Conservation (phyloP, 768 basidiomycete species). For the Fomitopsis serialis region DNA sequence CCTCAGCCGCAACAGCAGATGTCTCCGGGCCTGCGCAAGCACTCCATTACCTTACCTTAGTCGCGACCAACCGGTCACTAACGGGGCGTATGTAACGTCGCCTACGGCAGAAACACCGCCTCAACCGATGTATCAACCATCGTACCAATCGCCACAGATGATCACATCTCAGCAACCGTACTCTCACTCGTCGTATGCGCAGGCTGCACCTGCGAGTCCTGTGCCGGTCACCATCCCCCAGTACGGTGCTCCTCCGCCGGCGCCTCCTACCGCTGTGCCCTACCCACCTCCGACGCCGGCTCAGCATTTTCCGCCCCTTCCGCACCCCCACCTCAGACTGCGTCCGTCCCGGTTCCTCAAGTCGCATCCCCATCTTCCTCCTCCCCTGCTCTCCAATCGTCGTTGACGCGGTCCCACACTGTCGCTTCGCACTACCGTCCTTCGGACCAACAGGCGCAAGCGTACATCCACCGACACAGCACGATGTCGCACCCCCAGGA, state of each 20-base stretch:
- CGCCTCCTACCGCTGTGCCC: conserved; percentile 3
- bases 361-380: conserved; percentile 21
- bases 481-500: conserved; percentile 24
- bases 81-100: conserved; percentile 12
- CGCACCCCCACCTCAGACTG: not conserved
- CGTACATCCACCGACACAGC: conserved; percentile 21
- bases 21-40: conserved; percentile 4
- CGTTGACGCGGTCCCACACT: conserved; percentile 20
- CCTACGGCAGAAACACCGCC: conserved; percentile 1
- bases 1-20: conserved; percentile 6
- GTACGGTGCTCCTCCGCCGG: conserved; percentile 9
- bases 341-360: conserved; percentile 16
- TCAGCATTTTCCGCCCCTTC: not conserved
- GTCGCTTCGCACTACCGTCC: conserved; percentile 18
- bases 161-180: conserved; percentile 9
- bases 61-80: conserved; percentile 3
- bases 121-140: conserved; percentile 15
- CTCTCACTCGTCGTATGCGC: conserved; percentile 2
- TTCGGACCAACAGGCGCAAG: conserved; percentile 18
- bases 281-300: conserved; percentile 16
- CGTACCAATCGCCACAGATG: conserved; percentile 11
- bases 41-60: conserved; percentile 10
- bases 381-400: conserved; percentile 9
- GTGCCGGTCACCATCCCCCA: conserved; percentile 10
- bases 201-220: conserved; percentile 6